Conservation (phyloP, 257 asterid species). For the Salvia splendens region DNA sequence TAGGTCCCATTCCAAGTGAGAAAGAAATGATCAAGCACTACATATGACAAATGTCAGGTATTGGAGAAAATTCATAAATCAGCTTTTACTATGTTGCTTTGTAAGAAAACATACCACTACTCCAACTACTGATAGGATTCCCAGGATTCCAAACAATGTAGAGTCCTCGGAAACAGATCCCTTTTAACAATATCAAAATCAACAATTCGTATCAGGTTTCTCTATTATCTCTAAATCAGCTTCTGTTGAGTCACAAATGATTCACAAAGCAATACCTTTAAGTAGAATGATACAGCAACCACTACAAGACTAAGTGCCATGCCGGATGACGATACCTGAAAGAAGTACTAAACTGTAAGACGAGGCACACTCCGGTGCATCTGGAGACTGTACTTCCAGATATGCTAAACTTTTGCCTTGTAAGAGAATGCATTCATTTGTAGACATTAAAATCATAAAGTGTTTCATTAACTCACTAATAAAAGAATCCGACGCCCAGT, state of each 20-base stretch:
- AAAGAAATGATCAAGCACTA: constrained; percentile 70
- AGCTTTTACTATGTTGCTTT: not conserved
- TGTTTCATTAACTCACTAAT: constrained; percentile 55
- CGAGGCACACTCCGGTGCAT: too few relatives aligned
- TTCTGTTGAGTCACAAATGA: not conserved
- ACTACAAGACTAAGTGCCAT: constrained; percentile 83
- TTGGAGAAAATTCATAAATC: constrained; percentile 11
- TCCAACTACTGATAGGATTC: constrained; percentile 79
- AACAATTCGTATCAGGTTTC: constrained; percentile 5
- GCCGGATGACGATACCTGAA: constrained; percentile 83
- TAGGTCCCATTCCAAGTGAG: constrained; percentile 96
- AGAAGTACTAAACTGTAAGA: constrained; percentile 23
- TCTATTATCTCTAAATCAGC: not conserved
- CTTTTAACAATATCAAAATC: constrained; percentile 41
- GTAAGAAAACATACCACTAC: constrained; percentile 54
- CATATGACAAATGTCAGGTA: constrained; percentile 25
- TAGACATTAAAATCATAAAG: constrained; percentile 1
- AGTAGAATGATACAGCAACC: constrained; percentile 74
- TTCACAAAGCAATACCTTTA: constrained; percentile 55
- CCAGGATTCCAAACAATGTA: constrained; percentile 48
- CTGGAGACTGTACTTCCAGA: too few relatives aligned
- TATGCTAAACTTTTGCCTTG: not conserved
- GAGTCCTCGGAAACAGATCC: constrained; percentile 55
- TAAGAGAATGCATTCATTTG: constrained; percentile 25
- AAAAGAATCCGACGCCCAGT: constrained; percentile 91